These are phyloP conservation scores for Pleurotus ostreatus DNA, from an alignment of 768 basidiomycete species.

Conservation along the genomic window DNA sequence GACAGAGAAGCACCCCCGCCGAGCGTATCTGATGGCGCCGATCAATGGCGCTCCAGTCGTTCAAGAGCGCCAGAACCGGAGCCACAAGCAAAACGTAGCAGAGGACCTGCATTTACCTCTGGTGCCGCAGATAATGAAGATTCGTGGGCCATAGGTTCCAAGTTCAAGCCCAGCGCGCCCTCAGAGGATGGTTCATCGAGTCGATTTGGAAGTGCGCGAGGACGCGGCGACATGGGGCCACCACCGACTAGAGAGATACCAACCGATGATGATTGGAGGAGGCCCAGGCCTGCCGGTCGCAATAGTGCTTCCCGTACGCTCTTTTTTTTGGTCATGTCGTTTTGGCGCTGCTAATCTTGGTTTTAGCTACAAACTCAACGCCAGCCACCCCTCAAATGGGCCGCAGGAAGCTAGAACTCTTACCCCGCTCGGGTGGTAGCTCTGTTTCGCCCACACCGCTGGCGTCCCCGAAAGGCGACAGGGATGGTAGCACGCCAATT, in stretches of 20 bases:
- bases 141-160: conserved; percentile 70
- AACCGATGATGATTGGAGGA: conserved; percentile 76
- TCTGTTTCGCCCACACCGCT: conserved; percentile 74
- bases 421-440: conserved; percentile 68
- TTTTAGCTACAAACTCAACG: conserved; percentile 61
- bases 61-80: conserved; percentile 46
- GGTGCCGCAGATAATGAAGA: conserved; percentile 76
- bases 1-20: conserved; percentile 35
- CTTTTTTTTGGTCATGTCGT: not conserved
- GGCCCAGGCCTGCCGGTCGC: conserved; percentile 37
- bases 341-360: not conserved
- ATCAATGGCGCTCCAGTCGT: conserved; percentile 70
- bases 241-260: conserved; percentile 33
- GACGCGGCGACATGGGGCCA: conserved; percentile 52
- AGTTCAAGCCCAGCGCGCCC: conserved; percentile 54
- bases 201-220: conserved; percentile 44
- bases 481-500: conserved; percentile 39
- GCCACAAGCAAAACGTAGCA: conserved; percentile 42
- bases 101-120: conserved; percentile 51
- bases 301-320: conserved; percentile 57
- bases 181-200: conserved; percentile 34
- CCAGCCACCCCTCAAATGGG: conserved; percentile 79
- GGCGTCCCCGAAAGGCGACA: conserved; percentile 58
- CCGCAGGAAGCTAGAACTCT: conserved; percentile 79
- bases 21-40: conserved; percentile 54